Percentiles rank a stretch among this genome's conserved stretches.
phyloP scores from a whole-genome alignment of 306 rosid genomes.

The Acmispon strigosus region DNA sequence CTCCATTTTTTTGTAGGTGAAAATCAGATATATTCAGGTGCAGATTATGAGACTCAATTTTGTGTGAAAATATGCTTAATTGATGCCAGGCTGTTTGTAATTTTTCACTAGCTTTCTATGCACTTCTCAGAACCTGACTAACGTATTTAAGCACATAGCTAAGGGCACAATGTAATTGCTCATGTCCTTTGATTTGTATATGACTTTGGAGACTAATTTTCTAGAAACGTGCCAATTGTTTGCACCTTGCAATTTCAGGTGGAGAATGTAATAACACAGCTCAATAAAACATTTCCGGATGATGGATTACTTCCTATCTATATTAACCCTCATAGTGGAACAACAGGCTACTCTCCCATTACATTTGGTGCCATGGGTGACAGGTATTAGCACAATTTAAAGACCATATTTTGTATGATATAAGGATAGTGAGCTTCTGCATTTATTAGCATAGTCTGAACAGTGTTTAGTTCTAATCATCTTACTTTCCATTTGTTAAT shows the following conservation, averaged over 20 bases:
- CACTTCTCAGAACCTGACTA: neutral
- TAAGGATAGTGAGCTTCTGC: neutral
- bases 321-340: slow-evolving; percentile 66
- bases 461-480: slow-evolving; percentile 8
- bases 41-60: neutral
- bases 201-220: slow-evolving; percentile 4
- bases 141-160: neutral
- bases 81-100: neutral
- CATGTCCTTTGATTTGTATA: slow-evolving; percentile 4
- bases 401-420: slow-evolving; percentile 6
- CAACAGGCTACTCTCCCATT: slow-evolving; percentile 50
- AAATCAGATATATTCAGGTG: neutral
- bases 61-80: neutral
- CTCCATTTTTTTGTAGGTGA: neutral
- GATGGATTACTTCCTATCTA: slow-evolving; percentile 96
- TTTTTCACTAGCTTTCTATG: neutral
- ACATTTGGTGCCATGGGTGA: slow-evolving; percentile 99
- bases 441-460: slow-evolving; percentile 4
- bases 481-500: slow-evolving; percentile 1
- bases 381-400: slow-evolving; percentile 48
- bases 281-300: slow-evolving; percentile 77
- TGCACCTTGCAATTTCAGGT: slow-evolving; percentile 51
- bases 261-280: slow-evolving; percentile 64
- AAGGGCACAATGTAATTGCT: neutral
- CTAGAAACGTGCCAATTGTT: slow-evolving; percentile 27